A percentile compares a stretch with the other conserved stretches of the same genome.
phyloP scores from a whole-genome alignment of 75 land plant species.

The Chamaecyparis obtusa region DNA sequence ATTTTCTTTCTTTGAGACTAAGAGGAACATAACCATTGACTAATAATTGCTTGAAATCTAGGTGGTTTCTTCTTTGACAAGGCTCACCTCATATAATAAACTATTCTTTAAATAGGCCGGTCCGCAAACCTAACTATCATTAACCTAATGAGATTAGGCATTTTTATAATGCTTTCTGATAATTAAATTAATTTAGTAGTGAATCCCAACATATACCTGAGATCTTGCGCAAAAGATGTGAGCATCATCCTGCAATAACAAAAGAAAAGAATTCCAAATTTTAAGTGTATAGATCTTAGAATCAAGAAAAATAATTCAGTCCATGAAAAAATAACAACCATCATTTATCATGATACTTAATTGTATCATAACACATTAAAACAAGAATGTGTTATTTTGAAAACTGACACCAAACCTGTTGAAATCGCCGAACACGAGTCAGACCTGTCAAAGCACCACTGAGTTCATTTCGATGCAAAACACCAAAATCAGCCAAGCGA shows the following conservation, averaged over 20 bases:
- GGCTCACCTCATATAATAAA: neutral
- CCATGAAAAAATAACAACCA: neutral
- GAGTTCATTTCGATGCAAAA: constrained; percentile 96
- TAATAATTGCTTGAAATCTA: neutral
- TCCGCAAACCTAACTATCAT: neutral
- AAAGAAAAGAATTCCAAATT: neutral
- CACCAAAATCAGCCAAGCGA: constrained; percentile 98
- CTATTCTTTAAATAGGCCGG: neutral
- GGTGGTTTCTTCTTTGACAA: neutral
- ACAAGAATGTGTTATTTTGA: neutral
- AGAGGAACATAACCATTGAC: neutral
- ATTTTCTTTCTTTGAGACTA: neutral
- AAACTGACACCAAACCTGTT: constrained; percentile 59
- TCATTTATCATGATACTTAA: neutral
- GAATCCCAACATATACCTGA: constrained; percentile 48
- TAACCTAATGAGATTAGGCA: neutral
- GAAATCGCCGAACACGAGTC: constrained; percentile 97
- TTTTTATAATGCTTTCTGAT: neutral
- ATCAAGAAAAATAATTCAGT: too few species aligned
- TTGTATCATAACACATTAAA: neutral
- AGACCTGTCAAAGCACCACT: constrained; percentile 99
- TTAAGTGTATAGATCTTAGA: neutral
- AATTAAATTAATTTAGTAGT: neutral
- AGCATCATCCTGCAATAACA: constrained; percentile 90
- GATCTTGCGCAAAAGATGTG: constrained; percentile 96